Evolutionary conservation across 1,284 basidiomycete species (phyloP).

Genomic region (Moniliella sp.): DNA sequence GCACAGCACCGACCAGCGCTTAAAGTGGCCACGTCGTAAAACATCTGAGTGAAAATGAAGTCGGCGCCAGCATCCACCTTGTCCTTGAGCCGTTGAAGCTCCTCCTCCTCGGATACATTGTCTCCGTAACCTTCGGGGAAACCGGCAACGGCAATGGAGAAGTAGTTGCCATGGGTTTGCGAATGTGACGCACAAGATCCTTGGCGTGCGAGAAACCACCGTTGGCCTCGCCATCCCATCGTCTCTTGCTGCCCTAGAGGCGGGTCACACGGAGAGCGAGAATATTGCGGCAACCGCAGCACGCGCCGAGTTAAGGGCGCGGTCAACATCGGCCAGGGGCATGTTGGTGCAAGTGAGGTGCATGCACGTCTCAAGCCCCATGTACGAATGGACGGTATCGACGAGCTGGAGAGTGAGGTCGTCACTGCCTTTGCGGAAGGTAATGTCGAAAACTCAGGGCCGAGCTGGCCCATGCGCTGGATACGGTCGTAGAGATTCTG

Average conservation of each 20-base stretch:
- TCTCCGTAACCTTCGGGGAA: constrained; percentile 47
- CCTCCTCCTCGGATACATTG: constrained; percentile 37
- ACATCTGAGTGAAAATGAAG: constrained; percentile 89
- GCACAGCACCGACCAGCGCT: constrained; percentile 49
- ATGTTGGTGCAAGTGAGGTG: constrained; percentile 38
- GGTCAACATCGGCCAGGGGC: constrained; percentile 78
- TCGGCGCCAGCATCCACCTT: constrained; percentile 67
- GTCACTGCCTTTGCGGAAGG: background rate
- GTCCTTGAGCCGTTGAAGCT: constrained; percentile 65
- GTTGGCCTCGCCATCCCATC: constrained; percentile 23
- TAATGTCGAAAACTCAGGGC: constrained; percentile 62
- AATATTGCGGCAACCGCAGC: constrained; percentile 75
- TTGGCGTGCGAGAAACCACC: constrained; percentile 19
- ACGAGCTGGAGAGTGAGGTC: constrained; percentile 51
- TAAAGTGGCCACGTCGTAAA: constrained; percentile 71
- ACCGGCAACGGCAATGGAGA: constrained; percentile 30
- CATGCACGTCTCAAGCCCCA: constrained; percentile 33
- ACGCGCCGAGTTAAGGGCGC: constrained; percentile 77
- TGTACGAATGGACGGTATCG: constrained; percentile 45
- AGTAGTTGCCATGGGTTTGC: constrained; percentile 28
- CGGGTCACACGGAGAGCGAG: constrained; percentile 56
- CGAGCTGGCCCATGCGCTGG: constrained; percentile 81
- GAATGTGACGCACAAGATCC: constrained; percentile 30
- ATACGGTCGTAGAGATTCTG: constrained; percentile 86
- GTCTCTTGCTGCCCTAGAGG: constrained; percentile 38